A percentile compares a stretch with the other conserved stretches of the same genome.
phyloP scores from a whole-genome alignment of 495 filamentous ascomycete genomes.

The Aspergillus panamensis region DNA sequence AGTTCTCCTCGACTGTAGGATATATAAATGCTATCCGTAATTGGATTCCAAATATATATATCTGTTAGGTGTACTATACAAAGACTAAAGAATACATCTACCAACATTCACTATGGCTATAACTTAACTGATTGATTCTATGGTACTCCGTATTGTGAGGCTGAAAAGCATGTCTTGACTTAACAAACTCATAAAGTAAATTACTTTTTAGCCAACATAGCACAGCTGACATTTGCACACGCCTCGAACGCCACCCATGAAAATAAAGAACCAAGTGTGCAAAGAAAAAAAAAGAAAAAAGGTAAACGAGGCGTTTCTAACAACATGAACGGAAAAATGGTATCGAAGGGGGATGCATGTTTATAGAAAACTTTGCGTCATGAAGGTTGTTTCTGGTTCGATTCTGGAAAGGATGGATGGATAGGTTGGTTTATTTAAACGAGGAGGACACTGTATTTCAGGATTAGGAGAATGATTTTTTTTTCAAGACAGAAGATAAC shows the following conservation, averaged over 20 bases:
- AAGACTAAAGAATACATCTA: too few species aligned
- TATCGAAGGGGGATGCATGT: slow-evolving; percentile 3
- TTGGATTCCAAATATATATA: too few species aligned
- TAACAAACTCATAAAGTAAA: neutral
- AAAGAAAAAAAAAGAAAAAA: neutral
- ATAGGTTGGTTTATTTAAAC: slow-evolving; percentile 12
- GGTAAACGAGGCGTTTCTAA: slow-evolving; percentile 1
- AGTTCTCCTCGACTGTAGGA: too few species aligned
- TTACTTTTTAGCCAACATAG: slow-evolving; percentile 14
- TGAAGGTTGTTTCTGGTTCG: neutral
- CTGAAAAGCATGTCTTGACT: neutral
- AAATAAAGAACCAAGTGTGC: neutral
- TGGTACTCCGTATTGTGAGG: too few species aligned
- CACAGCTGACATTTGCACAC: slow-evolving; percentile 5
- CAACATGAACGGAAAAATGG: slow-evolving; percentile 13
- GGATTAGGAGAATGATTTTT: neutral
- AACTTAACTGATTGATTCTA: neutral
- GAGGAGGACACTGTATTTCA: slow-evolving; percentile 14
- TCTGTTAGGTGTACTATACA: too few species aligned
- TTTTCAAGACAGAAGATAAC: neutral
- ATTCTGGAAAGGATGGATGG: neutral
- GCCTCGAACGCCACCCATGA: slow-evolving; percentile 17
- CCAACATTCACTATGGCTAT: too few species aligned
- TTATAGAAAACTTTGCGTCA: neutral
- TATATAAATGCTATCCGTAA: too few species aligned